These are phyloP conservation scores for Lumnitzera racemosa DNA, from an alignment of 345 rosid species.

Conservation along the genomic window DNA sequence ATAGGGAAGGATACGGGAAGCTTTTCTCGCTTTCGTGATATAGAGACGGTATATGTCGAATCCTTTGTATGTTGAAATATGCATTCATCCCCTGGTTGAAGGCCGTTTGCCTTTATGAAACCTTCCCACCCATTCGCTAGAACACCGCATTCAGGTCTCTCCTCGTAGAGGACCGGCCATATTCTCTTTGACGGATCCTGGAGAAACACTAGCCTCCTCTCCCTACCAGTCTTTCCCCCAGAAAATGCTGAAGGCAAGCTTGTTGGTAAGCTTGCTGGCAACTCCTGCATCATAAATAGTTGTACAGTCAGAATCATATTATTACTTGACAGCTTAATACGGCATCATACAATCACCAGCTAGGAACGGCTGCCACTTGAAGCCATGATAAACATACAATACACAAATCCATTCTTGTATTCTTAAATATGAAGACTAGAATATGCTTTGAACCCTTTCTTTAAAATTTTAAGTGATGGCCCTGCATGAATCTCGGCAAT, in stretches of 20 bases:
- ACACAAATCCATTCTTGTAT: too few relatives aligned
- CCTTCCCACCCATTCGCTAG: slow-evolving; percentile 28
- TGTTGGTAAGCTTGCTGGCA: slow-evolving; percentile 19
- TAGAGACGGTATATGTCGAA: slow-evolving; percentile 10
- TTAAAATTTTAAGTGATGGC: too few relatives aligned
- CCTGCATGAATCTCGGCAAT: too few relatives aligned
- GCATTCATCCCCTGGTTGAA: slow-evolving; percentile 26
- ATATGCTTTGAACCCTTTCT: too few relatives aligned
- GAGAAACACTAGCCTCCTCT: slow-evolving; percentile 19
- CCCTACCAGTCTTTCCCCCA: background rate
- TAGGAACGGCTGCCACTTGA: too few relatives aligned
- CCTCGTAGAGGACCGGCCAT: slow-evolving; percentile 29
- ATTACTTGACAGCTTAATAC: too few relatives aligned
- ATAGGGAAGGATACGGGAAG: too few relatives aligned
- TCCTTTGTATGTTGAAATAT: slow-evolving; percentile 10
- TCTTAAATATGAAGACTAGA: too few relatives aligned
- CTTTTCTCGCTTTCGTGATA: slow-evolving; percentile 1
- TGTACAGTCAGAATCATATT: too few relatives aligned
- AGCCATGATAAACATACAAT: too few relatives aligned
- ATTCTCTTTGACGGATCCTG: slow-evolving; percentile 19
- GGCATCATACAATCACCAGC: too few relatives aligned
- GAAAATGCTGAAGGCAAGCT: slow-evolving; percentile 11
- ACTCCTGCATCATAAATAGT: slow-evolving; percentile 17
- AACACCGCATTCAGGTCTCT: slow-evolving; percentile 7
- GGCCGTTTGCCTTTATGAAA: slow-evolving; percentile 20